These are phyloP conservation scores for Teunomyces stri DNA, from an alignment of 805 yeast species.

Conservation along the genomic window DNA sequence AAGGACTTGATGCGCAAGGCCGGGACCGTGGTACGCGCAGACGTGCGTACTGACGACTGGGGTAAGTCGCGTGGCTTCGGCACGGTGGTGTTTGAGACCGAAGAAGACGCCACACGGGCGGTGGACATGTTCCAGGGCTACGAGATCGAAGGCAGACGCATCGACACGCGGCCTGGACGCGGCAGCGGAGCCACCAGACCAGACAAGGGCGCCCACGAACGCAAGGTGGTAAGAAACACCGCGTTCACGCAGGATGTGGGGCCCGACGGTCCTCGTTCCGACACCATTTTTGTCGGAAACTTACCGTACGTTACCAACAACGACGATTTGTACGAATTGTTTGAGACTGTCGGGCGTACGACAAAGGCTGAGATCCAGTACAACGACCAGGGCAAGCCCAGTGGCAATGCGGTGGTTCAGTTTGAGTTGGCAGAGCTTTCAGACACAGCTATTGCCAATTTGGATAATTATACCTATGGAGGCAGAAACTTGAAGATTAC, in stretches of 20 bases:
- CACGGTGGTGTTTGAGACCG: conserved; percentile 64
- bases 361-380: conserved; percentile 72
- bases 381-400: conserved; percentile 56
- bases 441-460: conserved; percentile 67
- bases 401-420: conserved; percentile 84
- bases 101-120: conserved; percentile 71
- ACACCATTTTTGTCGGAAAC: conserved; percentile 63
- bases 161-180: conserved; percentile 77
- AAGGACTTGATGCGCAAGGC: conserved; percentile 78
- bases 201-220: conserved; percentile 10
- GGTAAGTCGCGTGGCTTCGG: conserved; percentile 89
- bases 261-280: conserved; percentile 54
- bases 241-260: conserved; percentile 66
- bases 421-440: conserved; percentile 68
- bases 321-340: conserved; percentile 79
- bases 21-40: conserved; percentile 82
- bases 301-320: conserved; percentile 88
- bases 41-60: conserved; percentile 59
- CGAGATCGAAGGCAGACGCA: conserved; percentile 68
- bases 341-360: conserved; percentile 79
- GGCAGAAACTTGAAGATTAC: conserved; percentile 68
- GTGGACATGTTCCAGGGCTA: conserved; percentile 66
- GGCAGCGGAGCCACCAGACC: conserved; percentile 15
- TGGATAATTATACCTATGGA: conserved; percentile 82
- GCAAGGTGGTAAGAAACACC: conserved; percentile 34